Evolutionary conservation across 345 rosid species (phyloP).

Genomic region (Zanthoxylum bungeanum): DNA sequence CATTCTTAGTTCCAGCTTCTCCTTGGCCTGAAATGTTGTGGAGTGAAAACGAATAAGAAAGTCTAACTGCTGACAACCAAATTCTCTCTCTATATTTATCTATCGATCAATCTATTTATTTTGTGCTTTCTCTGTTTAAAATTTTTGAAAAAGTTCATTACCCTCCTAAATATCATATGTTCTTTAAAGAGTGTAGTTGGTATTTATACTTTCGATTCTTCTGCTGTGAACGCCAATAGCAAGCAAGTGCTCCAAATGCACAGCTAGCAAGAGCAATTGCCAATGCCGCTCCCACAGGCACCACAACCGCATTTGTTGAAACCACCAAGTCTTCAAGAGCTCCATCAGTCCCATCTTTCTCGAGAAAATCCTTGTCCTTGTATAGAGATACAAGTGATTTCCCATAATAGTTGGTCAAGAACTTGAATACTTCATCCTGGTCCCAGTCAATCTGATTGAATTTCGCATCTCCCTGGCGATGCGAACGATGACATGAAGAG

Average conservation of each 20-base stretch:
- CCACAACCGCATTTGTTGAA: conserved; percentile 72
- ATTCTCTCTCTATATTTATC: conserved; percentile 25
- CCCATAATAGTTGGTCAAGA: conserved; percentile 69
- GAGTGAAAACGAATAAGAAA: conserved; percentile 45
- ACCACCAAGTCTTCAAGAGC: conserved; percentile 54
- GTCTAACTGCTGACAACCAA: conserved; percentile 18
- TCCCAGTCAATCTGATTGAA: conserved; percentile 54
- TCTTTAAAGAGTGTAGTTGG: conserved; percentile 82
- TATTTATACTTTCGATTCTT: conserved; percentile 93
- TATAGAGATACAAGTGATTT: conserved; percentile 54
- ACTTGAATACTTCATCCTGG: conserved; percentile 68
- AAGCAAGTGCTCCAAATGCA: conserved; percentile 93
- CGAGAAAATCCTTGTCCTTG: conserved; percentile 47
- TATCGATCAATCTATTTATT: not conserved
- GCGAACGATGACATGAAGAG: conserved; percentile 60
- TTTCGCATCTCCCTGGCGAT: conserved; percentile 16
- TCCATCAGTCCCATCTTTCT: conserved; percentile 30
- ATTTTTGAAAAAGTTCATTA: conserved; percentile 33
- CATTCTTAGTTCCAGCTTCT: conserved; percentile 59
- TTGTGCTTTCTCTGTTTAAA: conserved; percentile 13
- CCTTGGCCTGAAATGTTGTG: conserved; percentile 69
- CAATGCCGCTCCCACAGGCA: conserved; percentile 93
- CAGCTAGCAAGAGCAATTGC: conserved; percentile 97
- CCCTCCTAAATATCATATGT: conserved; percentile 56
- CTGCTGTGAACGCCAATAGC: conserved; percentile 96